A percentile compares a stretch with the other conserved stretches of the same genome.
phyloP scores from a whole-genome alignment of 257 asterid species.

The Craterostigma plantagineum region DNA sequence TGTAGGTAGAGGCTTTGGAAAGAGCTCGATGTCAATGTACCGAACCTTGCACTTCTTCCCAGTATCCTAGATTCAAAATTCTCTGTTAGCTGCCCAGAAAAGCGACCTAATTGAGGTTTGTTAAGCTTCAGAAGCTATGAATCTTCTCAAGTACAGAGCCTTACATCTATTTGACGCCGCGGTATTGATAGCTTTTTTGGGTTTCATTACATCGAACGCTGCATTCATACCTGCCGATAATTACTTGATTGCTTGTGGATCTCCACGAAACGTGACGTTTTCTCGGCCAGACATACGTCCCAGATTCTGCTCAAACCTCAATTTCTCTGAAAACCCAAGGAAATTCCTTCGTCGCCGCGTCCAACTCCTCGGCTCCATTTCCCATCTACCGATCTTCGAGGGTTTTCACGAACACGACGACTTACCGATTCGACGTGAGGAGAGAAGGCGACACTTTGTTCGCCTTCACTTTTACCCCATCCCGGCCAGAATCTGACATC shows the following conservation, averaged over 20 bases:
- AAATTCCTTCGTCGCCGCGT: constrained; percentile 24
- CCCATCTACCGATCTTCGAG: constrained; percentile 45
- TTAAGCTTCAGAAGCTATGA: too few relatives aligned
- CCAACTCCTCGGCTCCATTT: constrained; percentile 42
- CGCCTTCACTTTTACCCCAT: constrained; percentile 57
- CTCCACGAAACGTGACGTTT: constrained; percentile 43
- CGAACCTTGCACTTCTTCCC: too few relatives aligned
- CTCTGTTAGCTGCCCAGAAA: too few relatives aligned
- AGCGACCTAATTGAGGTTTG: too few relatives aligned
- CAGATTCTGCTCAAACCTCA: constrained; percentile 31
- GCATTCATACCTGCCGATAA: constrained; percentile 41
- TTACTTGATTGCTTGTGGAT: constrained; percentile 52
- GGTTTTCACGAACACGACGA: constrained; percentile 27
- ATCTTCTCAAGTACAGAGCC: too few relatives aligned
- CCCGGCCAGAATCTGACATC: constrained; percentile 31
- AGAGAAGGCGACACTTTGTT: constrained; percentile 50
- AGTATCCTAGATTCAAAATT: too few relatives aligned
- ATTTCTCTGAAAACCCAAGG: constrained; percentile 24
- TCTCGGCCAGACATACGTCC: constrained; percentile 30
- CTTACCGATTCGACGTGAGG: constrained; percentile 29
- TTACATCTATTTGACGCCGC: constrained; percentile 20
- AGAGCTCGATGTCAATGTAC: too few relatives aligned
- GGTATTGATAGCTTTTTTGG: constrained; percentile 12
- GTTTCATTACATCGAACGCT: constrained; percentile 15
- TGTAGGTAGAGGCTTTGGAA: too few relatives aligned